Conservation (phyloP, 2,329 filamentous ascomycete species). For the Curvularia sp. region DNA sequence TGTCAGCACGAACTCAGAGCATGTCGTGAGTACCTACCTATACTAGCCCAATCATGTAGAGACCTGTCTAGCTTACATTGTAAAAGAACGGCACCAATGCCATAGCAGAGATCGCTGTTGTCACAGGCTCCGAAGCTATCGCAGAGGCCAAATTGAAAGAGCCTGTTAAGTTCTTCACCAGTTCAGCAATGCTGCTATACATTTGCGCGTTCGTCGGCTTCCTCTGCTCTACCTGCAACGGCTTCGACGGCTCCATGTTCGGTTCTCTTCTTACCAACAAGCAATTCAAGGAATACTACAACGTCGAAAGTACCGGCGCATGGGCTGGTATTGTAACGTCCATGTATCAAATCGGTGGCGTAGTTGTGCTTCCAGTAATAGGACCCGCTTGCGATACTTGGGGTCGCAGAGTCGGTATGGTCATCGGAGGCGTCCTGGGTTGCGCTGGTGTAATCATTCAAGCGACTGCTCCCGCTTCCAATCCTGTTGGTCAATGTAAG, state of each 20-base stretch:
- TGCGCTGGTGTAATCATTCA: constrained; percentile 59
- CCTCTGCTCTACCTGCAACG: constrained; percentile 62
- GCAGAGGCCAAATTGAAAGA: constrained; percentile 64
- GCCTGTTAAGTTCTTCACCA: constrained; percentile 47
- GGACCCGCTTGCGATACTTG: constrained; percentile 57
- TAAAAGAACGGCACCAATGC: constrained; percentile 21
- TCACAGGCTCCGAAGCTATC: constrained; percentile 62
- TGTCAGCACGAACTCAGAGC: constrained; percentile 23
- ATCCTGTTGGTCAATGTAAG: constrained; percentile 50
- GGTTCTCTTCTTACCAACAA: constrained; percentile 59
- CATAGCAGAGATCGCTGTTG: constrained; percentile 53
- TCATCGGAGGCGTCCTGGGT: constrained; percentile 60
- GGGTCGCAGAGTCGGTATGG: constrained; percentile 56
- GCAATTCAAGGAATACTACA: constrained; percentile 54
- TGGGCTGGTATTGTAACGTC: constrained; percentile 56
- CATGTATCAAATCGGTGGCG: constrained; percentile 59
- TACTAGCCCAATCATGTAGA: background rate
- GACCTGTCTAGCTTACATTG: constrained; percentile 1
- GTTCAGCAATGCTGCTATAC: constrained; percentile 33
- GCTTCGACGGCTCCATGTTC: constrained; percentile 66
- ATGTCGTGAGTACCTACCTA: constrained; percentile 24
- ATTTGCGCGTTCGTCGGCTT: constrained; percentile 44
- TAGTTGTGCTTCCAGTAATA: constrained; percentile 57
- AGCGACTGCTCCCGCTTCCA: constrained; percentile 53
- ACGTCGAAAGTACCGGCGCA: constrained; percentile 52